phyloP scores from a whole-genome alignment of 2,329 filamentous ascomycete species.

The Gliomastix tumulicola region DNA sequence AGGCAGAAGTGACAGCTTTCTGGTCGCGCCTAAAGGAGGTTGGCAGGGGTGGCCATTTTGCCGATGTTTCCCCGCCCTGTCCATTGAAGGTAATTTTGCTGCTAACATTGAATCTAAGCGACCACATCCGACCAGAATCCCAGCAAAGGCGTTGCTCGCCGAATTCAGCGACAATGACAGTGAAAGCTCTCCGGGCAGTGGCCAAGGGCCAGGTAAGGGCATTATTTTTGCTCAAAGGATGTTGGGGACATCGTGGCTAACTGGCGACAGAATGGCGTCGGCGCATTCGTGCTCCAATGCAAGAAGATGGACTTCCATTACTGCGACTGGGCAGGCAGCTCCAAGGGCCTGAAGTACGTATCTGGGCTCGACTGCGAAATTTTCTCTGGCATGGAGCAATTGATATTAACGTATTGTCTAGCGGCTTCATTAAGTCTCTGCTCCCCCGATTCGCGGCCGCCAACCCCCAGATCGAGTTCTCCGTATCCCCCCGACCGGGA shows the following conservation, averaged over 20 bases:
- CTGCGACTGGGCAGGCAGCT: constrained; percentile 93
- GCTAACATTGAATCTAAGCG: too few relatives aligned
- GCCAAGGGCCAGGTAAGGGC: constrained; percentile 43
- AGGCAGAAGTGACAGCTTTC: too few relatives aligned
- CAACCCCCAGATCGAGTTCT: constrained; percentile 87
- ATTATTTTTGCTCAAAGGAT: background rate
- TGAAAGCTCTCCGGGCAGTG: constrained; percentile 44
- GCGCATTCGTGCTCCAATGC: constrained; percentile 95
- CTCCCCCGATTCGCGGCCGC: constrained; percentile 71
- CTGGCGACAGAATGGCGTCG: constrained; percentile 77
- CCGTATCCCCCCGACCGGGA: constrained; percentile 80
- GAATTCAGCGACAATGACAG: constrained; percentile 39
- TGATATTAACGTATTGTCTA: constrained; percentile 34
- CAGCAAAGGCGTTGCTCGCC: too few relatives aligned
- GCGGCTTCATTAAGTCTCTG: constrained; percentile 71
- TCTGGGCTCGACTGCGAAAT: background rate
- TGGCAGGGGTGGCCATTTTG: too few relatives aligned
- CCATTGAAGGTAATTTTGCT: too few relatives aligned
- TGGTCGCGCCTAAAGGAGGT: too few relatives aligned
- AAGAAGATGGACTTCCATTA: constrained; percentile 94
- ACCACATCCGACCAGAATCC: too few relatives aligned
- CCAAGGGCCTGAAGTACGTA: constrained; percentile 83
- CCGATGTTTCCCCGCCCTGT: constrained; percentile 12
- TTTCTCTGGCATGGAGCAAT: too few relatives aligned
- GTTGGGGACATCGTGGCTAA: too few relatives aligned